Conservation (phyloP, 2,329 filamentous ascomycete genomes). For the Nemania sp. region DNA sequence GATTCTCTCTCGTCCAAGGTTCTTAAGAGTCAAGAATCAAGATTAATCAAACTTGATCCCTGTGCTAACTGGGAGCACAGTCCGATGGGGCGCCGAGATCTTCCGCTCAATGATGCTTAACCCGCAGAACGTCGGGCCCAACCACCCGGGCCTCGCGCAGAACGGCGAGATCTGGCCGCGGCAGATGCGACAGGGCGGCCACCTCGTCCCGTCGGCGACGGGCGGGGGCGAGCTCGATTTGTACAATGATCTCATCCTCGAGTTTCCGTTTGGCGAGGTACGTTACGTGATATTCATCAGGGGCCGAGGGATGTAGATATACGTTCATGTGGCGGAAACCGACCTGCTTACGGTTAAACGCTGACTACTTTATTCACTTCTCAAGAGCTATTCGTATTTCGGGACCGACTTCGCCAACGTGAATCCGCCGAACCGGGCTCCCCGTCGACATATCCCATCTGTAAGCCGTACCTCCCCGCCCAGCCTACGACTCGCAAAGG, state of each 20-base stretch:
- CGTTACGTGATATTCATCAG: background rate
- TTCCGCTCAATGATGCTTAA: slow-evolving; percentile 1
- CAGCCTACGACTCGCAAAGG: background rate
- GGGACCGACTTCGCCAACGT: slow-evolving; percentile 2
- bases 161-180: slow-evolving; percentile 13
- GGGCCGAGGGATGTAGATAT: no score
- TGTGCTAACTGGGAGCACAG: background rate
- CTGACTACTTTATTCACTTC: background rate
- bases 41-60: no score
- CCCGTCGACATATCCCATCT: slow-evolving; percentile 1
- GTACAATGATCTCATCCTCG: background rate
- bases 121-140: background rate
- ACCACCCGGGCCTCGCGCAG: slow-evolving; percentile 1
- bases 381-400: background rate
- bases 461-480: background rate
- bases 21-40: no score
- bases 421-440: background rate
- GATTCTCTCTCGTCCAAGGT: no score
- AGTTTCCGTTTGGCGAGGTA: slow-evolving; percentile 15
- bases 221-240: slow-evolving; percentile 7
- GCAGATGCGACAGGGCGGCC: background rate
- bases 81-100: background rate
- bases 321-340: no score
- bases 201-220: background rate
- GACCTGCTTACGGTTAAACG: no score